These are phyloP conservation scores for Vanrija pseudolonga DNA, from an alignment of 1,284 basidiomycete genomes.

Conservation along the genomic window DNA sequence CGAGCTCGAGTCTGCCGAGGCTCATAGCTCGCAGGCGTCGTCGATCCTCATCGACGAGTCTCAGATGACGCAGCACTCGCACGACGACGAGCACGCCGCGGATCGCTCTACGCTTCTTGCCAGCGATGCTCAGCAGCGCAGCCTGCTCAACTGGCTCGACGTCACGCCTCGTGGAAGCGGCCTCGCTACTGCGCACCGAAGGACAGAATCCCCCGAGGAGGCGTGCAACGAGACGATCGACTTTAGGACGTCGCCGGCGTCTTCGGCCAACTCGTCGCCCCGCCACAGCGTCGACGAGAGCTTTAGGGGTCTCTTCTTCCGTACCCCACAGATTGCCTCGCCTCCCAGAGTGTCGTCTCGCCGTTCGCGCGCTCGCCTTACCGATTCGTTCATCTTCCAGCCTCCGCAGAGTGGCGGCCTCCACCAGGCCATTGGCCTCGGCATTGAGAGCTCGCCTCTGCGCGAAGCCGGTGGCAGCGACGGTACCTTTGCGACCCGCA, in stretches of 20 bases:
- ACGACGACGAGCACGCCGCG: too few species aligned
- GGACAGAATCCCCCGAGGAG: too few species aligned
- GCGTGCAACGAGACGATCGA: neutral
- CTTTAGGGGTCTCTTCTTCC: conserved; percentile 41
- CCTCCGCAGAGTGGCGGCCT: neutral
- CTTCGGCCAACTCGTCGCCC: conserved; percentile 9
- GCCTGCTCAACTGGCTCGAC: too few species aligned
- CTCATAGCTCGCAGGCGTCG: neutral
- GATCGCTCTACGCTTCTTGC: too few species aligned
- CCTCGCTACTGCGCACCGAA: neutral
- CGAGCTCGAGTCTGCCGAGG: neutral
- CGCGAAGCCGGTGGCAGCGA: conserved; percentile 16
- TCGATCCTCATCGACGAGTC: too few species aligned
- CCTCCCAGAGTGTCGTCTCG: neutral
- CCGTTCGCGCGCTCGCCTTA: neutral
- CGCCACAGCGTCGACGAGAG: conserved; percentile 16
- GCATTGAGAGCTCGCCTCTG: neutral
- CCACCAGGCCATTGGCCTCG: conserved; percentile 7
- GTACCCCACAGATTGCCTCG: conserved; percentile 30
- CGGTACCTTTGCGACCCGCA: conserved; percentile 27
- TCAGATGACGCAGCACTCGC: too few species aligned
- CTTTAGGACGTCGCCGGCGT: neutral
- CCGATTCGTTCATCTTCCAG: neutral
- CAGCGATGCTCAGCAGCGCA: too few species aligned
- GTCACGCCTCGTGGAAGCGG: too few species aligned